Base-by-base conservation (phyloP, 768 basidiomycete species). In the Russula emetica region DNA sequence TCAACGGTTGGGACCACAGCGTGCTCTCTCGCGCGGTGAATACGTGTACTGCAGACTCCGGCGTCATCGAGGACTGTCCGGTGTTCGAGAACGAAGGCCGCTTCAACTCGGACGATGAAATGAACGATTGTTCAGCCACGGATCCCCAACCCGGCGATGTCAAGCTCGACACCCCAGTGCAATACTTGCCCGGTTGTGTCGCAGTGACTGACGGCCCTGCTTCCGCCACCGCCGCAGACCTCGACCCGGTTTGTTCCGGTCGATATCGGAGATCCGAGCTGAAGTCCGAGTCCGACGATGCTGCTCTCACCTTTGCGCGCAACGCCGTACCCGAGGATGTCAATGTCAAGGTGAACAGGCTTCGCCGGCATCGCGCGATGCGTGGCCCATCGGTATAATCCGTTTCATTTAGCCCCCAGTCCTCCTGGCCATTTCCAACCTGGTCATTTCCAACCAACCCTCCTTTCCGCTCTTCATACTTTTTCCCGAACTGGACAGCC, bases 1-100 rank as follows among this genome's bases (percentile, higher is more conserved):
- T 72, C 58, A 76, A 76, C 56, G 78, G 80, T 6, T 82, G 80
- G 80, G 73, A 78, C 55, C 56, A 66, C 0, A 71, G 66, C n/a
- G 69, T 79, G 11, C 76, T 82, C n/a, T 69, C 70, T 55, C 65
- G 64, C 14, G 80, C 79, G 5, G 67, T 82, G 44, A 68, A 74
- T 34, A 50, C 63, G 4, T 77, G 76, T 44, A 72, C 66, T 5
- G 42, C n/a, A 38, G 9, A 5, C 28, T 64, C 62, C 16, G 65
- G 65, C 20, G 62, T 58, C 20, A 58, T 66, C 32, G 51, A 66
- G 40, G 51, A 64, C 22, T 66, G 65, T 3, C 10, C 28, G 1
- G 65, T 66, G 18, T 66, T 66, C 52, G 0, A 32, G 9, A 40
- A 64, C 36, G 65, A 58, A 28, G 22, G 13, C 11, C 65, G 56